These are phyloP conservation scores for Eucalyptus cloeziana DNA, from an alignment of 345 rosid genomes.

Conservation along the genomic window DNA sequence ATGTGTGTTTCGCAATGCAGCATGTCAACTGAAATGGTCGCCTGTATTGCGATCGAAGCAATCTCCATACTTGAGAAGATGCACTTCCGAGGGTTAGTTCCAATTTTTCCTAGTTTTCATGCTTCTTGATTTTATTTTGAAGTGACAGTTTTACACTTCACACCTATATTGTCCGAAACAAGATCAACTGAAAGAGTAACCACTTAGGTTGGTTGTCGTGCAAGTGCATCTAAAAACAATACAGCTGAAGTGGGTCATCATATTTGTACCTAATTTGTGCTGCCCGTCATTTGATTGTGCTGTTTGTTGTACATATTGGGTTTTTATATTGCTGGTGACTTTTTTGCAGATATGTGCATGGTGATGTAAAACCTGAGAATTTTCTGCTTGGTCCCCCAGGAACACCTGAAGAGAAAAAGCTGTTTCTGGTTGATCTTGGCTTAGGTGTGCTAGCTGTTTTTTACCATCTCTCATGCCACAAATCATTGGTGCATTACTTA, in stretches of 20 bases:
- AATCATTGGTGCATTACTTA: not conserved
- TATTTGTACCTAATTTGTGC: not conserved
- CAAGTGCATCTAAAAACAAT: not conserved
- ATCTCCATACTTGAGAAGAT: slow-evolving; percentile 40
- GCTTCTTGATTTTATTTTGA: not conserved
- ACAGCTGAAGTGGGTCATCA: not conserved
- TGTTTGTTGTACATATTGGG: not conserved
- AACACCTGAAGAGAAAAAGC: slow-evolving; percentile 77
- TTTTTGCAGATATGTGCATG: slow-evolving; percentile 77
- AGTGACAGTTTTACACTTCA: not conserved
- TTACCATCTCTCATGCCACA: not conserved
- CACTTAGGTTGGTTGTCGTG: not conserved
- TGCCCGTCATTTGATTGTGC: not conserved
- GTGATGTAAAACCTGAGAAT: slow-evolving; percentile 97
- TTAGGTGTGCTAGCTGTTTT: slow-evolving; percentile 38
- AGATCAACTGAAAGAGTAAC: not conserved
- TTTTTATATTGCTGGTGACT: not conserved
- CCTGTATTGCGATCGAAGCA: slow-evolving; percentile 41
- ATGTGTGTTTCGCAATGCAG: slow-evolving; percentile 2
- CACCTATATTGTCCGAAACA: not conserved
- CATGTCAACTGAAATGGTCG: slow-evolving; percentile 47
- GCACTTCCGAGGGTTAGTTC: slow-evolving; percentile 30
- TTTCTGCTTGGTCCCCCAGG: slow-evolving; percentile 87
- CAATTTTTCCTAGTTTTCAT: not conserved
- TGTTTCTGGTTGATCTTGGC: slow-evolving; percentile 90